These are phyloP conservation scores for Kurtzmaniella quercitrusa DNA, from an alignment of 1,139 yeast genomes.

Conservation along the genomic window DNA sequence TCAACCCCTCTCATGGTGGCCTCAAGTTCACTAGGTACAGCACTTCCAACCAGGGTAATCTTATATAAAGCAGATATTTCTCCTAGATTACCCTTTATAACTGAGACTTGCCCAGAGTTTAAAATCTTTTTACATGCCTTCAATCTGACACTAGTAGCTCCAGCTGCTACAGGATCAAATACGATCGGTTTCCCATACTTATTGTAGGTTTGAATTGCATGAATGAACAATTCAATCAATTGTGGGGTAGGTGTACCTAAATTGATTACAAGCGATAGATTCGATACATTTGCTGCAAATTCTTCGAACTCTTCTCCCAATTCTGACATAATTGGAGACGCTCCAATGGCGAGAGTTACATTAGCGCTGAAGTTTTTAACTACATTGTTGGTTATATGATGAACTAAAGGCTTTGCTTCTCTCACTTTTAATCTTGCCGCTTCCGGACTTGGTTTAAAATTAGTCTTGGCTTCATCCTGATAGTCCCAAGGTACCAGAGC, in stretches of 20 bases:
- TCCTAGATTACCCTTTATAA: constrained; percentile 85
- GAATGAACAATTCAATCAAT: constrained; percentile 39
- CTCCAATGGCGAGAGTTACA: constrained; percentile 81
- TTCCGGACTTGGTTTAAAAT: not conserved
- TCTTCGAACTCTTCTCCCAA: constrained; percentile 63
- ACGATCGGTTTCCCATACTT: constrained; percentile 56
- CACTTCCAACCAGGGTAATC: constrained; percentile 15
- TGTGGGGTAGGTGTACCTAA: constrained; percentile 66
- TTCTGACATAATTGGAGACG: constrained; percentile 92
- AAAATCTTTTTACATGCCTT: constrained; percentile 46
- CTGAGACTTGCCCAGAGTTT: constrained; percentile 57
- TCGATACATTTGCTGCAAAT: constrained; percentile 50
- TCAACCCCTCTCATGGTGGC: constrained; percentile 72
- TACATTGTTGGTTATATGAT: constrained; percentile 87
- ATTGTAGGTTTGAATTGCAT: constrained; percentile 61
- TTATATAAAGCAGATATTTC: constrained; percentile 55
- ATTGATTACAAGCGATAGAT: constrained; percentile 60
- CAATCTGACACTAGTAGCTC: constrained; percentile 65
- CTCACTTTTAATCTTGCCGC: not conserved
- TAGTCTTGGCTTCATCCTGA: not conserved
- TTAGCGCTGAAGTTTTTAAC: constrained; percentile 88
- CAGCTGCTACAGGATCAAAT: constrained; percentile 91
- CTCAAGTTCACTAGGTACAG: constrained; percentile 6
- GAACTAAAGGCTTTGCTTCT: constrained; percentile 57
- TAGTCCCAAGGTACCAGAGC: not conserved